phyloP scores from a whole-genome alignment of 495 filamentous ascomycete genomes.

The Hypoxylon fuscum region DNA sequence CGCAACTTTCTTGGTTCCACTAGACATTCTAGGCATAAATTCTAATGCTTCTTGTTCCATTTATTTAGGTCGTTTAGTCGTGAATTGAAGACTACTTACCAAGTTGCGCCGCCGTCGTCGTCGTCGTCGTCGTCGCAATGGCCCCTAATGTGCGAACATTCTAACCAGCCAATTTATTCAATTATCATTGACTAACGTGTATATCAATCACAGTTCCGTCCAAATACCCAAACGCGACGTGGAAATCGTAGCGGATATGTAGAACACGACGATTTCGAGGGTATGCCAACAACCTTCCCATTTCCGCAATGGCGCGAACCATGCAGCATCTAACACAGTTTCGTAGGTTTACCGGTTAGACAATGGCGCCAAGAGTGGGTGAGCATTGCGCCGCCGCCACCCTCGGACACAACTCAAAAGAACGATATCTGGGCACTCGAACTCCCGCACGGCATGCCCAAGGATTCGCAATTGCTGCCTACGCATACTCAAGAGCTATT shows the following conservation, averaged over 20 bases:
- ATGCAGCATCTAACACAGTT: neutral
- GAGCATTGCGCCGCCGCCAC: constrained; percentile 71
- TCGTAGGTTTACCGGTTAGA: constrained; percentile 78
- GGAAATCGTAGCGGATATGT: constrained; percentile 75
- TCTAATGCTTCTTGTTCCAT: neutral
- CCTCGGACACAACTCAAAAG: constrained; percentile 60
- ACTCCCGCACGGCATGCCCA: constrained; percentile 78
- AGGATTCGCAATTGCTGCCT: constrained; percentile 82
- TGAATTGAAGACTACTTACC: constrained; percentile 1
- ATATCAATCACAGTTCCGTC: constrained; percentile 33
- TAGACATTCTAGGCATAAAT: neutral
- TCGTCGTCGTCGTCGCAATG: constrained; percentile 26
- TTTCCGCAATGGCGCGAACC: constrained; percentile 7
- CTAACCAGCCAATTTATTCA: neutral
- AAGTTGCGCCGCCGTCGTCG: constrained; percentile 16
- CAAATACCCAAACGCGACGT: constrained; percentile 68
- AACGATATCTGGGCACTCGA: constrained; percentile 64
- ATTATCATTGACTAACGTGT: constrained; percentile 5
- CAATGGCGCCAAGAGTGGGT: constrained; percentile 84
- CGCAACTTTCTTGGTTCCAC: constrained; percentile 8
- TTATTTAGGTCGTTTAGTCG: constrained; percentile 8
- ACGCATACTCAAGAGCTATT: constrained; percentile 85
- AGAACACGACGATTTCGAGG: constrained; percentile 96
- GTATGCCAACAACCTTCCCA: constrained; percentile 23
- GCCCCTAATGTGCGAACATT: constrained; percentile 34